Base-by-base conservation (phyloP, 2,329 filamentous ascomycete species). In the Aspergillus oerlinghausenensis region DNA sequence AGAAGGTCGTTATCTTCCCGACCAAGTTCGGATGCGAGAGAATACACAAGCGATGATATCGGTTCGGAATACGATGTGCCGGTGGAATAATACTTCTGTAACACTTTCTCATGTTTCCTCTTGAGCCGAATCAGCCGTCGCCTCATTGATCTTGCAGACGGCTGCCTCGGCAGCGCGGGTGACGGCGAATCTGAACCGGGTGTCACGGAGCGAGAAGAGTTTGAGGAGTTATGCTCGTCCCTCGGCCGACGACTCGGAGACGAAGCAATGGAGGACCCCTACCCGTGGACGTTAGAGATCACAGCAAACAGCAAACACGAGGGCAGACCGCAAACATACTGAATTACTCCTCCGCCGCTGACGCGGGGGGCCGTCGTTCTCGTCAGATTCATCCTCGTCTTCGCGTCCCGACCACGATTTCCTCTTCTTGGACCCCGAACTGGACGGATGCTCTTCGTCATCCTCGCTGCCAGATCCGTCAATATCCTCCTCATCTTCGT, bases 1-100 rank as follows among this genome's bases (percentile, higher is more conserved):
- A 99, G 81, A 23, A 97, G 80, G 67, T 99, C 92, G 67, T 97
- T 99, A 73, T 97, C 93, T 79, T 97, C 94, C 53, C 92, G 88
- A 60, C 94, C 94, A 6, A 99, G 84, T 69, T 97, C 94, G 1
- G 92, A 96, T 1, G 93, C 94, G 14, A 99, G 81, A 0, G 92
- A 95, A 74, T 97, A 99, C 69, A 97, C 84, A 77, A 97, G 88
- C 0, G 92, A 96, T 0, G 92, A 94, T 55, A 97, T 90, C 0
- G 94, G 94, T 70, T 99, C 94, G 0, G 93, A 93, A 70, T 96
- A 97, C 1, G 92, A 96, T 2, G 90, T 88, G 43, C 94, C 94
- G 29, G 90, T 82, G 28, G 86, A 83, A 76, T 97, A 97, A 75
- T 99, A 97, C 60, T 85, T 82, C 51, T 88, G 85, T 40, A 97